A percentile compares a stretch with the other conserved stretches of the same genome.
Evolutionary conservation across 2,329 filamentous ascomycete species (phyloP).

Genomic region (Aureobasidium sp.): DNA sequence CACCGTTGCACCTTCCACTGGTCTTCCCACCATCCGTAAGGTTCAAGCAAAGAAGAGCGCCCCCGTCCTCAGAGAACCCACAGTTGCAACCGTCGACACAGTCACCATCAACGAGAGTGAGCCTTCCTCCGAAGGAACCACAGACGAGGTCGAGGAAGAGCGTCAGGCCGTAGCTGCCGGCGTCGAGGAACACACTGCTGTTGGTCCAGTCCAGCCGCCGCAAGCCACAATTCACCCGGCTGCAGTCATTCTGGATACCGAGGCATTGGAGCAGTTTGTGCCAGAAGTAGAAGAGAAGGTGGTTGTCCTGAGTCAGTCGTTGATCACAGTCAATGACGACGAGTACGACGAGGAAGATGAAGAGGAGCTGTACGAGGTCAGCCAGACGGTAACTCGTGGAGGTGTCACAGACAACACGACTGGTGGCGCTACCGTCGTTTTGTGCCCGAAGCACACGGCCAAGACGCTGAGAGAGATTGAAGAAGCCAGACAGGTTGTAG

Average conservation of each 20-base stretch:
- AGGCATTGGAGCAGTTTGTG: neutral
- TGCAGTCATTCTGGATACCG: conserved; percentile 5
- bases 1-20: conserved; percentile 13
- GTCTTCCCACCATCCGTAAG: conserved; percentile 36
- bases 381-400: conserved; percentile 62
- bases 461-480: conserved; percentile 68
- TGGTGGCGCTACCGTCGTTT: conserved; percentile 54
- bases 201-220: conserved; percentile 2
- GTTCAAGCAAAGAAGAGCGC: conserved; percentile 46
- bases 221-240: neutral
- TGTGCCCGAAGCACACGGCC: conserved; percentile 65
- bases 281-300: neutral
- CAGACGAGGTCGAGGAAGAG: neutral
- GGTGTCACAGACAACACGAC: conserved; percentile 61
- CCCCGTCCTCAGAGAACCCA: conserved; percentile 48
- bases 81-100: neutral
- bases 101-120: neutral
- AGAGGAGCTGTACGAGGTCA: conserved; percentile 64
- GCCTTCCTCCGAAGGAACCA: neutral
- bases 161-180: neutral
- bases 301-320: neutral
- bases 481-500: conserved; percentile 58
- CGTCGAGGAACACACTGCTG: neutral
- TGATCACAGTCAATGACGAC: conserved; percentile 12
- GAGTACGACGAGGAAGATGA: conserved; percentile 72